phyloP scores from a whole-genome alignment of 2,329 filamentous ascomycete species.

The Coniochaeta pulveracea region DNA sequence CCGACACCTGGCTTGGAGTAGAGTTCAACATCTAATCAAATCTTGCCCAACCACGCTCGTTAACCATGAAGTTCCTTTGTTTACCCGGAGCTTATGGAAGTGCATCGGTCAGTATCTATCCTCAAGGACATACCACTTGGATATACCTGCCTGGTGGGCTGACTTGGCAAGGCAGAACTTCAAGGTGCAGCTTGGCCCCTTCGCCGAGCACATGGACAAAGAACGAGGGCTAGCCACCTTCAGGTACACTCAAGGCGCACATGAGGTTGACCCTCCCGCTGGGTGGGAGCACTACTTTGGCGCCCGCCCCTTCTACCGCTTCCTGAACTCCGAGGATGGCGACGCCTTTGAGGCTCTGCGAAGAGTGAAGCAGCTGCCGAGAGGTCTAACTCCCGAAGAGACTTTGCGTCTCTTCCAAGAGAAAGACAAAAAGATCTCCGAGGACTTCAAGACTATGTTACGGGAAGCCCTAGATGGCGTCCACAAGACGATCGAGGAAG shows the following conservation, averaged over 20 bases:
- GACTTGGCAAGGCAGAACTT: constrained; percentile 16
- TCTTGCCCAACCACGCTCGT: too few relatives aligned
- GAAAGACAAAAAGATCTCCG: constrained; percentile 5
- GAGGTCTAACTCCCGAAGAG: constrained; percentile 12
- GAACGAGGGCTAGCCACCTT: constrained; percentile 11
- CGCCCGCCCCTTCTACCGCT: constrained; percentile 12
- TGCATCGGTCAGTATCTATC: constrained; percentile 10
- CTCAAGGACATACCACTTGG: too few relatives aligned
- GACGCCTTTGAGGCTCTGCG: constrained; percentile 14
- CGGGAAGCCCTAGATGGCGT: constrained; percentile 10
- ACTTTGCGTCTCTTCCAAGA: constrained; percentile 12
- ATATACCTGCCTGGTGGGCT: background rate
- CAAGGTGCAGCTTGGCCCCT: constrained; percentile 13
- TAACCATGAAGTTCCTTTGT: constrained; percentile 19
- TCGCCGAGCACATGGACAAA: constrained; percentile 11
- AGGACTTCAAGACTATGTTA: constrained; percentile 10
- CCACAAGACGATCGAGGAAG: constrained; percentile 10
- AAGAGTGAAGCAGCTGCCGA: constrained; percentile 12
- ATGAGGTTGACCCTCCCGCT: constrained; percentile 12
- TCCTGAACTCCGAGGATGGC: constrained; percentile 12
- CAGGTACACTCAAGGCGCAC: constrained; percentile 11
- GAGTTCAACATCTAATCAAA: too few relatives aligned
- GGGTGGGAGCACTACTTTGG: constrained; percentile 17
- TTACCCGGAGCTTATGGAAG: constrained; percentile 18
- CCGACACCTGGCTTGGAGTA: too few relatives aligned